Base-by-base conservation (phyloP, 352 stramenopile species). In the Phytophthora niederhauseri region DNA sequence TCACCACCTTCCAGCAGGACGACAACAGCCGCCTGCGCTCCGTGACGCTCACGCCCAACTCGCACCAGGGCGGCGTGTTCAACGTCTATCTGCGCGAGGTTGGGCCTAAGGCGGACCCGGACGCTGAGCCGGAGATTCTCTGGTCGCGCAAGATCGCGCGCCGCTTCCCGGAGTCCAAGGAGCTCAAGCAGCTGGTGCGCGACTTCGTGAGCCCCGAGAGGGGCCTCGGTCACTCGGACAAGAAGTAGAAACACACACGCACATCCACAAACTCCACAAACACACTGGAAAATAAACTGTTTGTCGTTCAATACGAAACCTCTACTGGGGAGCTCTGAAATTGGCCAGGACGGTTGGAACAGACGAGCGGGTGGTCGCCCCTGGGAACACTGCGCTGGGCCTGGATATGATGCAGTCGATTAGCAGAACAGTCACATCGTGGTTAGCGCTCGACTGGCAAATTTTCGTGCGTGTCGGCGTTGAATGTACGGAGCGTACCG, bases 111-210 rank as follows among this genome's bases (percentile, higher is more conserved):
- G 65, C 73, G 36, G 62, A 74, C 36, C 68, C 52, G 4, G 73
- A 78, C 61, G 57, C 75, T 7, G 81, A 89, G 31, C 75, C 77
- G 28, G 75, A 90, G 52, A 56, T 97, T 57, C 54, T 98, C 24
- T 98, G 92, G 90, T 95, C 95, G 70, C 82, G 94, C 59, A 91
- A 88, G 69, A 72, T 80, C 12, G 72, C 79, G 7, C 84, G 91
- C 6, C 72, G 85, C 51, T 98, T 98, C 77, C 95, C 95, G 2
- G 90, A 98, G 72, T 85, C 89, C 46, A 97, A 97, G 70, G 90
- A 97, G 77, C 66, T 98, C 43, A 98, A 98, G 76, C 93, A 97
- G 72, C 76, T 93, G 55, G 78, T 98, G 62, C 90, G 95, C 41
- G 94, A 98, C 76, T 56, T 82, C 61, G 85, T 98, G 57, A 80